phyloP scores from a whole-genome alignment of 2,329 filamentous ascomycete genomes.

The Epicoccum sorghinum region DNA sequence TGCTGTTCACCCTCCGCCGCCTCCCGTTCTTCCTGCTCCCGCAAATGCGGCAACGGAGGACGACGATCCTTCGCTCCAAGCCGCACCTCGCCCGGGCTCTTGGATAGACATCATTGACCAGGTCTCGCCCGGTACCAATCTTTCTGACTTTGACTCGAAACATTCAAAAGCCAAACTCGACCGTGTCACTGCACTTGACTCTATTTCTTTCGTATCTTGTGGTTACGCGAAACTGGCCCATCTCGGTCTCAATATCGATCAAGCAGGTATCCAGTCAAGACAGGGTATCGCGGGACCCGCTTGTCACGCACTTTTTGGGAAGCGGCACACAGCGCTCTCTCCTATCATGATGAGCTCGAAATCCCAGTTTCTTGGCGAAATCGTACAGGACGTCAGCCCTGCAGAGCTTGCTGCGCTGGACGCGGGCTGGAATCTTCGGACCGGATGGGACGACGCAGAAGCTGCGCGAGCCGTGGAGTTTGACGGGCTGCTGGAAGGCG shows the following conservation, averaged over 20 bases:
- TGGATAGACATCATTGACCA: constrained; percentile 59
- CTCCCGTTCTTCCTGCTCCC: background rate
- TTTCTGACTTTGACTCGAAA: constrained; percentile 49
- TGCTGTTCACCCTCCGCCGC: background rate
- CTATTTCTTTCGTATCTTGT: constrained; percentile 64
- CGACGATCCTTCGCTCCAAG: constrained; percentile 37
- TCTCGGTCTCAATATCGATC: constrained; percentile 36
- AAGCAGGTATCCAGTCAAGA: constrained; percentile 39
- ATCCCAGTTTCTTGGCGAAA: constrained; percentile 47
- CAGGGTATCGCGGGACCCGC: constrained; percentile 9
- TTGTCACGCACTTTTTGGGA: constrained; percentile 32
- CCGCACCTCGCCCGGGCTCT: constrained; percentile 51
- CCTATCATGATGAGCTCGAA: constrained; percentile 47
- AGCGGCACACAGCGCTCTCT: constrained; percentile 37
- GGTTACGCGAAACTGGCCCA: constrained; percentile 61
- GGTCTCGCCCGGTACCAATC: constrained; percentile 56
- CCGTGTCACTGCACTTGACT: constrained; percentile 44
- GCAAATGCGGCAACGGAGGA: constrained; percentile 2
- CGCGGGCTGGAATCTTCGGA: constrained; percentile 41
- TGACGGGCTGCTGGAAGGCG: constrained; percentile 50
- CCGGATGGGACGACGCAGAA: constrained; percentile 41
- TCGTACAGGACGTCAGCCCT: constrained; percentile 47
- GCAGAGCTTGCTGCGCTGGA: constrained; percentile 40
- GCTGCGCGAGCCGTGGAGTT: constrained; percentile 48
- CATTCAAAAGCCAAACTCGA: constrained; percentile 39